phyloP scores from a whole-genome alignment of 805 yeast species.

The Starmerella apicola region DNA sequence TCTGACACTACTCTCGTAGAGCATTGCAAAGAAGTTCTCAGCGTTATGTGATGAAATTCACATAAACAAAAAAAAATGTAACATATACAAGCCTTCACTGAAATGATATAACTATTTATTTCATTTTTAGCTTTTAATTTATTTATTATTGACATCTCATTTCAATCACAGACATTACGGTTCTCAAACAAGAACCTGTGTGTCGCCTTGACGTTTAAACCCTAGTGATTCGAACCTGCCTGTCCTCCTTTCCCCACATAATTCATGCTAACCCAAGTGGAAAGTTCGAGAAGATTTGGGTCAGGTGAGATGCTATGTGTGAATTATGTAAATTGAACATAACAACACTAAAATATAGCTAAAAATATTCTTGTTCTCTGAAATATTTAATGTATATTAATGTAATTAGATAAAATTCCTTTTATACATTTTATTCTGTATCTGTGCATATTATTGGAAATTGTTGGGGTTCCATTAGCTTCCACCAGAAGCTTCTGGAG shows the following conservation, averaged over 20 bases:
- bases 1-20: constrained; percentile 26
- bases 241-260: too few relatives aligned
- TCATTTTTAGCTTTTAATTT: neutral
- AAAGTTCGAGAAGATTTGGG: constrained; percentile 3
- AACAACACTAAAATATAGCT: neutral
- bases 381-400: neutral
- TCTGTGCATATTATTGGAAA: neutral
- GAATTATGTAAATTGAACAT: neutral
- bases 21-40: constrained; percentile 17
- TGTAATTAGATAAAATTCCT: neutral
- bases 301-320: neutral
- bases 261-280: too few relatives aligned
- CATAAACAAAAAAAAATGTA: neutral
- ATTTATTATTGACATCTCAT: neutral
- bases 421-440: neutral
- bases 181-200: too few relatives aligned
- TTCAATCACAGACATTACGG: constrained; percentile 10
- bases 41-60: neutral
- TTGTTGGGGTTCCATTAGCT: neutral
- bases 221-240: too few relatives aligned
- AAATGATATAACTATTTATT: neutral
- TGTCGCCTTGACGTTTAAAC: too few relatives aligned
- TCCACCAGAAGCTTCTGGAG: constrained; percentile 17
- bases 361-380: neutral
- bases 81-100: neutral